Evolutionary conservation across 345 rosid species (phyloP), one percentile per base, ranked within the genome.

Genomic region (Euphorbia lathyris): DNA sequence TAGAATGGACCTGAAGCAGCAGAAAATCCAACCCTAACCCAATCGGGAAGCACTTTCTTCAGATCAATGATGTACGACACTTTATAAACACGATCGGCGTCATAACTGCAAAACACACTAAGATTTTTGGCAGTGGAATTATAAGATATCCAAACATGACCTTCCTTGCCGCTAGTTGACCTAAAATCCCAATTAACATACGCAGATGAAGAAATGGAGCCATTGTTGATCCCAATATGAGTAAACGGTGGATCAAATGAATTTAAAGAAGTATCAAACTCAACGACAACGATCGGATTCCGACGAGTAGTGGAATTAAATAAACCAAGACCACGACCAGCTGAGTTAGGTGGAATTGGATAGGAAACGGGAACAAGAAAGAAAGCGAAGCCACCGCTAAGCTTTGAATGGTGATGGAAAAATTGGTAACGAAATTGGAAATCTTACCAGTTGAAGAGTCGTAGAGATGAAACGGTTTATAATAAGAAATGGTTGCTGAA

Each of bases 1-100:
- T 5, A 9, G 12, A 0, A 10, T 3, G 11, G 9, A 0, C 68
- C 77, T 0, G 70, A 53, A 17, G 80, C 43, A 2, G 76, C 80
- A 6, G 78, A 64, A 47, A 80, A 76, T 34, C 83, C 83, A 8
- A 80, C 34, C 19, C 51, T 58, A 27, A 72, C 80, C 68, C 23
- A 5, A 56, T 76, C 43, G 0, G 78, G 72, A 23, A 69, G 51
- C 13, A 52, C 55, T 12, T 57, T 12, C 34, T 11, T 34, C 25
- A 77, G 64, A 76, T 77, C 73, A 30, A 73, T 62, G 1, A 2
- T 14, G 47, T 65, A 26, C 10, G 68, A 73, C 17, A 72, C 58
- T 4, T 8, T 47, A 60, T 22, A 38, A 60, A 62, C 26, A 30
- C 26, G 5, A 10, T 59, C n/a, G 14, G 16, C 7, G 11, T 59